Evolutionary conservation across 2,329 filamentous ascomycete species (phyloP).

Genomic region (Aureobasidium pullulans): DNA sequence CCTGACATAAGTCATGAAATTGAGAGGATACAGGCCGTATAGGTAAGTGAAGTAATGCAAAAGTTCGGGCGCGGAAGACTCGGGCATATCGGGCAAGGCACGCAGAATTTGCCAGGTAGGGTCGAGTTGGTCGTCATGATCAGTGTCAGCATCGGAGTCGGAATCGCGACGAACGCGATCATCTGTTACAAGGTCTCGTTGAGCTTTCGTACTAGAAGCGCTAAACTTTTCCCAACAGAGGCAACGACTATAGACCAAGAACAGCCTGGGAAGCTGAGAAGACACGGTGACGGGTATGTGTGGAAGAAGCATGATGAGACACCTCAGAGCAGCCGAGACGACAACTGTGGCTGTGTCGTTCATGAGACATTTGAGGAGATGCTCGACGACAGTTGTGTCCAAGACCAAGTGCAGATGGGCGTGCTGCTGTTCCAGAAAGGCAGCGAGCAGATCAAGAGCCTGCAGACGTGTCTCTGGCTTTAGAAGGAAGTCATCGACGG

Average conservation of each 20-base stretch:
- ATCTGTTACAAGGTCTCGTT: constrained; percentile 28
- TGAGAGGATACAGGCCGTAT: constrained; percentile 76
- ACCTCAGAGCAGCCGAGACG: constrained; percentile 66
- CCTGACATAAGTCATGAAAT: constrained; percentile 78
- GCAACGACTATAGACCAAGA: constrained; percentile 73
- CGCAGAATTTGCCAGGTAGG: constrained; percentile 57
- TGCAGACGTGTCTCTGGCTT: constrained; percentile 57
- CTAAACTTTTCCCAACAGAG: constrained; percentile 66
- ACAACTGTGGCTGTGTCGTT: constrained; percentile 70
- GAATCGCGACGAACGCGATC: constrained; percentile 21
- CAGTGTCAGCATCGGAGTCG: constrained; percentile 27
- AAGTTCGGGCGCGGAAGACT: constrained; percentile 58
- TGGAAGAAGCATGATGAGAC: constrained; percentile 73
- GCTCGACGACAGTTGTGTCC: constrained; percentile 63
- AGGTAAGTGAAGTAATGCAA: constrained; percentile 72
- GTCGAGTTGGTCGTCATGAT: constrained; percentile 32
- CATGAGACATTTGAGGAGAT: constrained; percentile 66
- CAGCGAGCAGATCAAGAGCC: constrained; percentile 59
- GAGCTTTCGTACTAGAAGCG: constrained; percentile 26
- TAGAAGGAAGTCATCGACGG: constrained; percentile 59
- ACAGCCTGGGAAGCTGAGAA: constrained; percentile 62
- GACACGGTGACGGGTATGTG: constrained; percentile 69
- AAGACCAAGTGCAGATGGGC: constrained; percentile 69
- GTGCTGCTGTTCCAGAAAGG: constrained; percentile 68
- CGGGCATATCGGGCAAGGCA: constrained; percentile 56